Percentiles rank a stretch among this genome's conserved stretches.
Conservation (phyloP, 1,284 basidiomycete species). For the Coniophora puteana region DNA sequence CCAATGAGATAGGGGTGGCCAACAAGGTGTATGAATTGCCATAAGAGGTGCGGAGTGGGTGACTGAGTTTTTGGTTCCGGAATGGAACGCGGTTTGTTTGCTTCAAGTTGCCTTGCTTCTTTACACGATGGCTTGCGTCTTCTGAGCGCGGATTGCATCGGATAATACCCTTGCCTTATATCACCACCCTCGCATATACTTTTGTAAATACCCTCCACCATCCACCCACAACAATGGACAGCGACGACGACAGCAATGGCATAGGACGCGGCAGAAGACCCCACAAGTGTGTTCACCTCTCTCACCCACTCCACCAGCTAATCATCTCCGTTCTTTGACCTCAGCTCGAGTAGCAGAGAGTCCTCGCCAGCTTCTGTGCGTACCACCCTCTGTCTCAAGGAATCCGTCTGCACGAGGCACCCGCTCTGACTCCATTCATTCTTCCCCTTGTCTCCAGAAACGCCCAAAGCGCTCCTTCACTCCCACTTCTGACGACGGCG, state of each 20-base stretch:
- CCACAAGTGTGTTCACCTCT: conserved; percentile 17
- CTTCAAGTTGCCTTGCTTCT: too few species aligned
- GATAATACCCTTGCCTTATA: neutral
- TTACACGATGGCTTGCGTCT: too few species aligned
- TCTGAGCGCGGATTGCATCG: too few species aligned
- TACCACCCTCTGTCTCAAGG: conserved; percentile 6
- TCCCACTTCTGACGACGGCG: conserved; percentile 49
- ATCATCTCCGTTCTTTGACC: conserved; percentile 8
- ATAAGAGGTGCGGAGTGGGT: too few species aligned
- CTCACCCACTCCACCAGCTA: conserved; percentile 4
- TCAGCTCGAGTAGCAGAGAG: conserved; percentile 51
- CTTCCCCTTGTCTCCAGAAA: conserved; percentile 19
- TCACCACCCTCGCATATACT: neutral
- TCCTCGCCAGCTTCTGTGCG: conserved; percentile 45
- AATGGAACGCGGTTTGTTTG: too few species aligned
- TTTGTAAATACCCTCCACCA: neutral
- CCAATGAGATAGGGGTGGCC: too few species aligned
- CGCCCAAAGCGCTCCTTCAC: conserved; percentile 43
- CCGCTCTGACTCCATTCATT: conserved; percentile 1
- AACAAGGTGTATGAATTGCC: too few species aligned
- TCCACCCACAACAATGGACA: conserved; percentile 14
- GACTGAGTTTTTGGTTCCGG: too few species aligned
- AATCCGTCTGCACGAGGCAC: conserved; percentile 4
- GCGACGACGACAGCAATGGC: conserved; percentile 12
- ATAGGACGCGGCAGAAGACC: conserved; percentile 17